Base-by-base conservation (phyloP, 164 flowering plant species). In the Vitis rotundifolia region DNA sequence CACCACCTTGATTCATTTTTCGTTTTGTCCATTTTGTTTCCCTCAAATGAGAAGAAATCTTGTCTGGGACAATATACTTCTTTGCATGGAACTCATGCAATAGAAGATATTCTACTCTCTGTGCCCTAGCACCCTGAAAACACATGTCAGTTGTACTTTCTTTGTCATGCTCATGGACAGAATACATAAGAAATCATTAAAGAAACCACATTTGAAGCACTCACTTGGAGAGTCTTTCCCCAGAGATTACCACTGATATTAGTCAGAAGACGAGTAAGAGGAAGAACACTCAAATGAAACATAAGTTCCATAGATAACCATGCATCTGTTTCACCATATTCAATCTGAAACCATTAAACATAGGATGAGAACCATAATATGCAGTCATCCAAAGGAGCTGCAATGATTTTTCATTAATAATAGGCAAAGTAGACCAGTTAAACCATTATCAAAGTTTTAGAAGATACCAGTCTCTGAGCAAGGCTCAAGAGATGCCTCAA, bases 201-300 rank as follows among this genome's bases (percentile, higher is more conserved):
- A 54, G 15, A 59, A 65, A 52, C 1, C 19, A 66, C 4, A 66
- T 49, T 8, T 4, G 11, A 18, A 67, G 26, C 18, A 78, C 80
- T 85, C 65, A 93, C 99, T 85, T 94, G 99, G 49, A 96, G 96
- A 72, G 97, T 96, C 79, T 86, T 96, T 49, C 98, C 97, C 99
- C 99, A 96, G 5, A 93, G 97, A 76, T 96, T 93, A 55, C 99
- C 99, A 80, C 98, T 92, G 51, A 93, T 91, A 74, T 92, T 96
- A 67, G 99, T 96, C 71, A 96, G 84, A 75, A 92, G 97, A 44
- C 97, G 97, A 28, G 98, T 93, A 26, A 96, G 91, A 44, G 99
- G 99, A 78, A 96, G 98, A 72, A 91, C 80, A 80, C 97, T 93
- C 76, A 96, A 77, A 83, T 96, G 97, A 82, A 96, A 96, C 97